A percentile compares a stretch with the other conserved stretches of the same genome.
Evolutionary conservation across 129 eudicot species (phyloP).

Genomic region (Pseudognaphalium luteoalbum): DNA sequence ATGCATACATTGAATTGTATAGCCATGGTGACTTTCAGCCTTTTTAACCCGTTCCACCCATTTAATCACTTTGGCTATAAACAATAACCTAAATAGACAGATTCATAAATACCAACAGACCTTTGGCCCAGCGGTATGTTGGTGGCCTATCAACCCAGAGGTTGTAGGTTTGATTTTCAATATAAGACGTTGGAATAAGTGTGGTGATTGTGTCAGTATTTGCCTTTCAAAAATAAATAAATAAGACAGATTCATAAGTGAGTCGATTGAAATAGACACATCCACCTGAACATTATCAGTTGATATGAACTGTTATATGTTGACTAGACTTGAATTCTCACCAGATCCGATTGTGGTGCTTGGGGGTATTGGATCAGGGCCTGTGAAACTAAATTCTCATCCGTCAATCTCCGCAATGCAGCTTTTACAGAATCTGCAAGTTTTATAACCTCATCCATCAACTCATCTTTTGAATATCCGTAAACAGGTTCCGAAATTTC

Average conservation of each 20-base stretch:
- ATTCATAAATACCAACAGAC: too few species aligned
- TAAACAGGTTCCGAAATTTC: constrained; percentile 40
- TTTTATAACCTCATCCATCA: constrained; percentile 46
- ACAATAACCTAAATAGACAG: too few species aligned
- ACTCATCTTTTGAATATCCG: constrained; percentile 29
- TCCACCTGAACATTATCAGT: background rate
- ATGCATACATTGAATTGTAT: too few species aligned
- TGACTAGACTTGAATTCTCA: constrained; percentile 22
- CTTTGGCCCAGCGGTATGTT: too few species aligned
- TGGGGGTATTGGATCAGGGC: constrained; percentile 58
- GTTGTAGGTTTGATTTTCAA: too few species aligned
- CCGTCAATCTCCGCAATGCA: constrained; percentile 45
- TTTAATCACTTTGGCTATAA: too few species aligned
- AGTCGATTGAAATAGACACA: background rate
- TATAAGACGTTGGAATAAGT: too few species aligned
- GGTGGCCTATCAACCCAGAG: too few species aligned
- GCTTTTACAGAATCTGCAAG: constrained; percentile 50
- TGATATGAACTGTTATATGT: background rate
- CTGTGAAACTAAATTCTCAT: constrained; percentile 50
- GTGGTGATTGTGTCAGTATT: too few species aligned
- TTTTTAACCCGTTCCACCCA: too few species aligned
- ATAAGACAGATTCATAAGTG: background rate
- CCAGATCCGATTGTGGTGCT: constrained; percentile 66
- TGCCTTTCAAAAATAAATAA: too few species aligned
- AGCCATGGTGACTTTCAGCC: too few species aligned